These are phyloP conservation scores for Tetrahymena thermophila DNA, from an alignment of 73 alveolate genomes.

Conservation along the genomic window DNA sequence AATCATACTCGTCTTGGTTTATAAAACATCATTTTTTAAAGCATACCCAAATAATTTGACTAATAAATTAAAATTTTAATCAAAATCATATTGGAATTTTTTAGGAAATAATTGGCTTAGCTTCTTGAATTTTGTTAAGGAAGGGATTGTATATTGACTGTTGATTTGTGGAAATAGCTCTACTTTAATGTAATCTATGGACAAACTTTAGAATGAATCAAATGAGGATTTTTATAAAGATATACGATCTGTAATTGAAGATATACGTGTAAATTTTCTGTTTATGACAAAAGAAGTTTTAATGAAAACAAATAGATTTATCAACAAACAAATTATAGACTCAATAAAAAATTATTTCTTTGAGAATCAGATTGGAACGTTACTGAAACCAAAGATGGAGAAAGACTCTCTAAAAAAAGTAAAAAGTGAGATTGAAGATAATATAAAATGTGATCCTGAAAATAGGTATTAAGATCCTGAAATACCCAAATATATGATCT, in stretches of 20 bases:
- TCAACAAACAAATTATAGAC: neutral
- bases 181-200: neutral
- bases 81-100: neutral
- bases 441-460: neutral
- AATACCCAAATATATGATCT: neutral
- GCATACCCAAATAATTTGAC: neutral
- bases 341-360: neutral
- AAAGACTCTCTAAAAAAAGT: neutral
- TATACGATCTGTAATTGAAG: neutral
- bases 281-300: neutral
- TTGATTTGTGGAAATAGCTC: neutral
- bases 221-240: neutral
- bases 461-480: neutral
- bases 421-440: neutral
- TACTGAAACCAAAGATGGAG: neutral
- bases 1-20: neutral
- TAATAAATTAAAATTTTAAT: no score
- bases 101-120: neutral
- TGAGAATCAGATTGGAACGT: neutral
- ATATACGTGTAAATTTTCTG: neutral
- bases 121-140: neutral
- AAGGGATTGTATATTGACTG: neutral
- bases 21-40: no score
- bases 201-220: neutral
- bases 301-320: neutral